These are phyloP conservation scores for Phytophthora quininea DNA, from an alignment of 352 stramenopile genomes.

Conservation along the genomic window DNA sequence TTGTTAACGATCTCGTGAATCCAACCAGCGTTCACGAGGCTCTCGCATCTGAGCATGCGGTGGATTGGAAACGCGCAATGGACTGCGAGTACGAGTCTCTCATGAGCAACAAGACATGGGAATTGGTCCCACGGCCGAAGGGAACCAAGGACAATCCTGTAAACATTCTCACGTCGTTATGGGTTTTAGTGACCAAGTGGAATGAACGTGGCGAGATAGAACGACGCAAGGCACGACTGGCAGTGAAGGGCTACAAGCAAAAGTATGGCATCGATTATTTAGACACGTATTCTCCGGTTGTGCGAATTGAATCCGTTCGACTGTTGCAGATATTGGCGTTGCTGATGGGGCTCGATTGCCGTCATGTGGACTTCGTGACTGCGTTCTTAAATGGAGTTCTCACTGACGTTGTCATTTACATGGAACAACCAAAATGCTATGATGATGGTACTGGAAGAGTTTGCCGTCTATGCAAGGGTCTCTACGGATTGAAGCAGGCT, in stretches of 20 bases:
- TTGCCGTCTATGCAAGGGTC: conserved; percentile 3
- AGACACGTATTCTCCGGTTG: conserved; percentile 6
- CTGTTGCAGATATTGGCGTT: conserved; percentile 11
- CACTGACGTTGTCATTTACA: conserved; percentile 17
- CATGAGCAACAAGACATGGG: too few species aligned
- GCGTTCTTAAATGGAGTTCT: conserved; percentile 9
- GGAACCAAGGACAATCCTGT: background rate
- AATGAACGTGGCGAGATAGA: background rate
- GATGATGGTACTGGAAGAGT: conserved; percentile 9
- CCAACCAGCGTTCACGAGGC: too few species aligned
- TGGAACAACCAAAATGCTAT: conserved; percentile 11
- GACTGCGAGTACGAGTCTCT: too few species aligned
- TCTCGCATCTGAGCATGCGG: too few species aligned
- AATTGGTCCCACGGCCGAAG: too few species aligned
- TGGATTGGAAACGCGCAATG: too few species aligned
- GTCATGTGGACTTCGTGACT: conserved; percentile 20
- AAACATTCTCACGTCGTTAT: background rate
- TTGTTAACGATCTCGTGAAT: too few species aligned
- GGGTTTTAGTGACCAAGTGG: background rate
- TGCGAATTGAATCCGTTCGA: conserved; percentile 4
- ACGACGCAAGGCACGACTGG: background rate
- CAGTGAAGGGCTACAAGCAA: background rate
- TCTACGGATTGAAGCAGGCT: conserved; percentile 15
- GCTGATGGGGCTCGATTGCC: background rate
- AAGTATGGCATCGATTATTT: background rate